Conservation (phyloP, 371 early-diverging fungal genomes). For the Chytridiales sp. region DNA sequence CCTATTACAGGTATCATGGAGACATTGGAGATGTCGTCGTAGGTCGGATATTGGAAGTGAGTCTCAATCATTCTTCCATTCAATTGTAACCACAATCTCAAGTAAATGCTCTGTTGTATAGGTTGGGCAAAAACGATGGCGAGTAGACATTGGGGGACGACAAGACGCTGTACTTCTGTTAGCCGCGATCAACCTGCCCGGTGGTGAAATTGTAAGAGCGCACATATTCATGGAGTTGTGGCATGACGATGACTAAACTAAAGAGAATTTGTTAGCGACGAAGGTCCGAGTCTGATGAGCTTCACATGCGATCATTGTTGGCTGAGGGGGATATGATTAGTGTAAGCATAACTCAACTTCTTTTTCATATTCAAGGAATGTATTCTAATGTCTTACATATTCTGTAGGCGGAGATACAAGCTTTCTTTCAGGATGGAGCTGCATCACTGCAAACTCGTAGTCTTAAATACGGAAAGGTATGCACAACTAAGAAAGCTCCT, state of each 20-base stretch:
- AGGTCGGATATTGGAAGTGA: conserved; percentile 90
- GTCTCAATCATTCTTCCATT: background rate
- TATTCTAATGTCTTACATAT: background rate
- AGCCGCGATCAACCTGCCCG: conserved; percentile 95
- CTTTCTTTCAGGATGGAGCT: conserved; percentile 84
- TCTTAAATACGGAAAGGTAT: conserved; percentile 91
- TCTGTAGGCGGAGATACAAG: conserved; percentile 91
- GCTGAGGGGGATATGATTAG: conserved; percentile 94
- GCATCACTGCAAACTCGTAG: conserved; percentile 93
- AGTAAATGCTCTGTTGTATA: conserved; percentile 10
- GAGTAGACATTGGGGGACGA: conserved; percentile 89
- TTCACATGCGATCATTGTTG: conserved; percentile 97
- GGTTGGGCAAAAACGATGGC: conserved; percentile 92
- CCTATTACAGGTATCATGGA: conserved; percentile 67
- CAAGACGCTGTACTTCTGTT: conserved; percentile 89
- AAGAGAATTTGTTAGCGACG: conserved; percentile 62
- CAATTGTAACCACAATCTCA: background rate
- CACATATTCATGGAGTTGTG: background rate
- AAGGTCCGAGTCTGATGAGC: conserved; percentile 97
- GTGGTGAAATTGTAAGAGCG: conserved; percentile 82
- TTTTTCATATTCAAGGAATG: background rate
- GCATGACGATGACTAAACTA: background rate
- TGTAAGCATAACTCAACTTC: conserved; percentile 44
- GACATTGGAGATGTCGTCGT: conserved; percentile 99
- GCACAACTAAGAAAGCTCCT: background rate